Conservation (phyloP, 108 stramenopile species). For the Skeletonema menzelii region DNA sequence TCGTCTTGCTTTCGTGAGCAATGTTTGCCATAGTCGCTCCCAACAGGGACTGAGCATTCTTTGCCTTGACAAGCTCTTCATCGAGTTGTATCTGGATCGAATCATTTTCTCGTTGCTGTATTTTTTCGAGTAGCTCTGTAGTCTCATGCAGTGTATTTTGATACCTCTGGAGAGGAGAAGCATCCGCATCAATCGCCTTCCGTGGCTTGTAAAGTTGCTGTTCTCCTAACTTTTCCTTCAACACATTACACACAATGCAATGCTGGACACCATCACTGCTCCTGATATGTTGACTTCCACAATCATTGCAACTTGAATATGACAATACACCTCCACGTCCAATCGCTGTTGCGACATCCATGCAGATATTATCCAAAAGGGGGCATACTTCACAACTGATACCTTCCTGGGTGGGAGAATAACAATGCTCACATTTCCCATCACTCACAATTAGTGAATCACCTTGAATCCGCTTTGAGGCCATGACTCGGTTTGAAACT, state of each 20-base stretch:
- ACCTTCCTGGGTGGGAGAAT: conserved; percentile 13
- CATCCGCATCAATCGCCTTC: background rate
- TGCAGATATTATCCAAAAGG: conserved; percentile 23
- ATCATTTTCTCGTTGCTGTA: background rate
- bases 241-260: conserved; percentile 25
- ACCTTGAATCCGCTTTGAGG: conserved; percentile 5
- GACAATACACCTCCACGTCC: conserved; percentile 15
- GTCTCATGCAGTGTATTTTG: background rate
- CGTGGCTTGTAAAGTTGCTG: background rate
- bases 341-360: conserved; percentile 24
- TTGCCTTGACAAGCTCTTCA: conserved; percentile 29
- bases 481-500: conserved; percentile 17
- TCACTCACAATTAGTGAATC: background rate
- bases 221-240: background rate
- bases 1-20: background rate
- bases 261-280: background rate
- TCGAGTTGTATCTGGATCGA: conserved; percentile 21
- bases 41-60: conserved; percentile 11
- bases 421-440: conserved; percentile 22
- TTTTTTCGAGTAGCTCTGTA: background rate
- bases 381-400: conserved; percentile 28
- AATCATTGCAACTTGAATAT: conserved; percentile 10
- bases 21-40: conserved; percentile 4
- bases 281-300: conserved; percentile 13
- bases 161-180: background rate